Conservation (phyloP, 371 early-diverging fungal species). For the Chytridium lagenaria region DNA sequence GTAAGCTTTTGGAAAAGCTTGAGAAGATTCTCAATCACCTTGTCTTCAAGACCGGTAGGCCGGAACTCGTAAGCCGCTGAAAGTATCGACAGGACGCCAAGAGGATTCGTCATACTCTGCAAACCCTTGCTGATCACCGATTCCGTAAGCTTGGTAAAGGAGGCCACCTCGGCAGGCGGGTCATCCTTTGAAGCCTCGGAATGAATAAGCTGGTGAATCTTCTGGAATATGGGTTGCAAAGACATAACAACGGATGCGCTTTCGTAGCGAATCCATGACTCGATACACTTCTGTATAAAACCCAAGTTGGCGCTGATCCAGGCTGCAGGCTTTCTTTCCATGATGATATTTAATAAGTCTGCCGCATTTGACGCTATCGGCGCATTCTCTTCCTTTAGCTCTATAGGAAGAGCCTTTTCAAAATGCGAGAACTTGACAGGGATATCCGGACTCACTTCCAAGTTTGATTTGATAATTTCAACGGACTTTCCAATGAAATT, state of each 20-base stretch:
- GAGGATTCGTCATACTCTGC: slow-evolving; percentile 71
- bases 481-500: slow-evolving; percentile 66
- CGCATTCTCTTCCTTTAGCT: slow-evolving; percentile 50
- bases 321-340: slow-evolving; percentile 52
- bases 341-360: slow-evolving; percentile 71
- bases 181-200: slow-evolving; percentile 21
- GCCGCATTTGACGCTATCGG: slow-evolving; percentile 66
- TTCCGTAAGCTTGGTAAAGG: slow-evolving; percentile 68
- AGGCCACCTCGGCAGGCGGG: slow-evolving; percentile 55
- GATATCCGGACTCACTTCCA: slow-evolving; percentile 69
- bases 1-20: slow-evolving; percentile 83
- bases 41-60: slow-evolving; percentile 63
- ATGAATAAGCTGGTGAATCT: slow-evolving; percentile 65
- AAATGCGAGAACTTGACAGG: slow-evolving; percentile 54
- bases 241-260: slow-evolving; percentile 60
- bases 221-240: slow-evolving; percentile 65
- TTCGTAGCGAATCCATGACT: slow-evolving; percentile 71
- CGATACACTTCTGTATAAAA: slow-evolving; percentile 70
- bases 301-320: slow-evolving; percentile 74
- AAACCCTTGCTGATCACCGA: slow-evolving; percentile 69
- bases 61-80: slow-evolving; percentile 72
- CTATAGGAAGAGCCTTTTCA: slow-evolving; percentile 47
- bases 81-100: slow-evolving; percentile 72
- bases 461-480: slow-evolving; percentile 66
- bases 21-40: slow-evolving; percentile 75